Base-by-base conservation (phyloP, 2,329 filamentous ascomycete species). In the Colletotrichum salicis region DNA sequence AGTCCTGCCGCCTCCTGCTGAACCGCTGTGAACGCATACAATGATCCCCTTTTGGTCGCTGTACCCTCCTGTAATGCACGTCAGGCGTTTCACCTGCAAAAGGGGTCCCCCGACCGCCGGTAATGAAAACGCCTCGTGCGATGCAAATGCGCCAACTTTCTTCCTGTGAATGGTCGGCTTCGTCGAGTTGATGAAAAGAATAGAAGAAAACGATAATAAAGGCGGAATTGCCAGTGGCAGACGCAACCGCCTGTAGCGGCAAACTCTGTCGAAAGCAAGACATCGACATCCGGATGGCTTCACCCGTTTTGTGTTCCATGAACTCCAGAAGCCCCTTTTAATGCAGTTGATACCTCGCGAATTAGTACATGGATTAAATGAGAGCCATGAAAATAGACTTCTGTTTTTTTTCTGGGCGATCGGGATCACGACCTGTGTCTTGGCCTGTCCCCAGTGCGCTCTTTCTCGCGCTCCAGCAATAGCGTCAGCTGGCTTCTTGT, bases 401-500 rank as follows among this genome's bases (percentile, higher is more conserved):
- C 35, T 41, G 31, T 41, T 60, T 33, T 11, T 24, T 35, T 24
- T 61, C 27, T 54, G 13, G n/a, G 54, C 19, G 12, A 3, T 66
- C 29, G 24, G 41, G 56, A 24, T 62, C 51, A 72, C 22, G 67
- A 54, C 56, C 62, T 65, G 8, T 51, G 61, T 62, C 67, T 71
- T 45, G 67, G 57, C 35, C 62, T 61, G 31, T 72, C 70, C 27
- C 70, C 70, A 35, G 70, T n/a, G 11, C 67, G 60, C 58, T 64
- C 80, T 75, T 85, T 87, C 73, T 88, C 87, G 45, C 86, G 85
- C 74, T 90, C 87, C 24, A 91, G 81, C 1, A 91, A 81, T 4
- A 91, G 80, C 11, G 86, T 87, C 33, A 91, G 81, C 76, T 91
- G 88, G 75, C 89, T 91, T 78, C 86, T 89, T n/a, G 88, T 87